Conservation (phyloP, 768 basidiomycete species). For the Lactarius akahatsu region DNA sequence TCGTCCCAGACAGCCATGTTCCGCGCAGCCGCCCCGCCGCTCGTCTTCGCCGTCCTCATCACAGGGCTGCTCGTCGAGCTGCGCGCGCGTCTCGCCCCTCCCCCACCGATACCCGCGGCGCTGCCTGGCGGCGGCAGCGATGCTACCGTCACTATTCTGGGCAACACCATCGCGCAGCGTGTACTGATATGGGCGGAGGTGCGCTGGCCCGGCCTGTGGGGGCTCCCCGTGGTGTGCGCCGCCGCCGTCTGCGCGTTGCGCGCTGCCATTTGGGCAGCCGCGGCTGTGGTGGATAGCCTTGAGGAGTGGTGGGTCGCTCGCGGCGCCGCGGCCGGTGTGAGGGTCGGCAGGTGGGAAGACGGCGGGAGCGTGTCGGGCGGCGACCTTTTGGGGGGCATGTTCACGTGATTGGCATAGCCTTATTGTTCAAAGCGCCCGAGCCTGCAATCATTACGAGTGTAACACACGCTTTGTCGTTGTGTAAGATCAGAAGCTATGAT, state of each 20-base stretch:
- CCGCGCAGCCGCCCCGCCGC: constrained; percentile 11
- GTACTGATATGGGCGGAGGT: constrained; percentile 22
- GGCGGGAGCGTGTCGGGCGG: constrained; percentile 21
- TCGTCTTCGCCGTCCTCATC: constrained; percentile 15
- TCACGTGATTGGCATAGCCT: constrained; percentile 10
- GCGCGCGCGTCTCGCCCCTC: constrained; percentile 9
- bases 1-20: constrained; percentile 9
- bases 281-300: background rate
- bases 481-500: too few species aligned
- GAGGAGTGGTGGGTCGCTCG: background rate
- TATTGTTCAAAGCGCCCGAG: background rate
- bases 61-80: constrained; percentile 17
- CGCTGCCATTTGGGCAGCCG: constrained; percentile 2
- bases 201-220: constrained; percentile 21
- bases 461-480: background rate
- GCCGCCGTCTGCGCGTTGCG: constrained; percentile 3
- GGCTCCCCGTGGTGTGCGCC: constrained; percentile 12
- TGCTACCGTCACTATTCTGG: background rate
- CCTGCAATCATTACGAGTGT: background rate
- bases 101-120: background rate
- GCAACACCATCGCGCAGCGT: constrained; percentile 9
- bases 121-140: background rate
- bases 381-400: constrained; percentile 18
- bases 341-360: constrained; percentile 24
- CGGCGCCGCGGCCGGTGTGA: background rate